Evolutionary conservation across 2,329 filamentous ascomycete species (phyloP), one percentile per base, ranked within the genome.

Genomic region (Diaporthe sp.): DNA sequence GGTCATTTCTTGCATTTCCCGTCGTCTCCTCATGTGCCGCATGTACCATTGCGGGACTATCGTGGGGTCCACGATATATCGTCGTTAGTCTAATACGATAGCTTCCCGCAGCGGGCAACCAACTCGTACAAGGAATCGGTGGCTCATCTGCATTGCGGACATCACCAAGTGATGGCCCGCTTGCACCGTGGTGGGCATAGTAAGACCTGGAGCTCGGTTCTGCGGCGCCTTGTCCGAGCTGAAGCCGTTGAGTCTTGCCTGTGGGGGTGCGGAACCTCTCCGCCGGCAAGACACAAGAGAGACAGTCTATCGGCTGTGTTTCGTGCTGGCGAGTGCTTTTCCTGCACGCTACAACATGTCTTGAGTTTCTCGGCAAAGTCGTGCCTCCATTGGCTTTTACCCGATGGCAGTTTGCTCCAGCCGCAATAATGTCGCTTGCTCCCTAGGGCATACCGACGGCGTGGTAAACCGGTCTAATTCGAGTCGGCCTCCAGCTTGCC

Each of bases 1-100:
- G 28, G 22, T 9, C 10, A 39, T 28, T 49, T 28, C 42, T 42
- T 68, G 44, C 44, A 51, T 67, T 25, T 44, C 37, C 37, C n/a
- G 28, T n/a, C n/a, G 28, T n/a, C 44, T 28, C 44, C 44, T 61
- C 57, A 53, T 31, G 25, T 39, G 55, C 70, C 51, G 25, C 70
- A n/a, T 51, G 42, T 25, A 49, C 61, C 42, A 68, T 53, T 25
- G 28, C 67, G 37, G 42, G 72, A 22, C 67, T 58, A 31, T 68
- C 72, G 17, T 68, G 72, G 67, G 68, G 72, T 17, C 28, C 25
- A 17, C 34, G 34, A 53, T 68, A 44, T 19, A 42, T 69, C 10
- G 69, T 39, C 39, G 51, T 71, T 73, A 19, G 13, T 76, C 22
- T 17, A 39, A 71, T 17, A 72, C 49, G 46, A 10, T 67, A 22